Conservation (phyloP, 805 yeast genomes). For the Myxozyma udenii region DNA sequence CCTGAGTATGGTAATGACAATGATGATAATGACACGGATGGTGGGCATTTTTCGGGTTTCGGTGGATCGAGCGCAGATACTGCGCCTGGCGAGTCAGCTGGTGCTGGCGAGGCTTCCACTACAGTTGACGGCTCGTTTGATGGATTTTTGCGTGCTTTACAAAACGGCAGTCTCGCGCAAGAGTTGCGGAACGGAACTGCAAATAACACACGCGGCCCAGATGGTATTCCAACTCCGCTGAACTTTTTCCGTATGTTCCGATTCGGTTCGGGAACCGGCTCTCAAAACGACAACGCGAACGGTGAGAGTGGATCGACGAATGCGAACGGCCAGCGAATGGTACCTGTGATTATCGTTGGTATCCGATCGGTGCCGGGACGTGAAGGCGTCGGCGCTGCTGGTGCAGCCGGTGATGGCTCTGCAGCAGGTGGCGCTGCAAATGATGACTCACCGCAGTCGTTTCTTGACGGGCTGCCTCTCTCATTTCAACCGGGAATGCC, state of each 20-base stretch:
- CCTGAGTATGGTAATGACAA: neutral
- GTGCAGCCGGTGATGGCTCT: slow-evolving; percentile 1
- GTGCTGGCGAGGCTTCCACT: slow-evolving; percentile 18
- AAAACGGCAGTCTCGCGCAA: slow-evolving; percentile 42
- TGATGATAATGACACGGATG: neutral
- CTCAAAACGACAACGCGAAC: slow-evolving; percentile 6
- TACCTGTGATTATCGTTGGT: slow-evolving; percentile 52
- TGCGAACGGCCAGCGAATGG: slow-evolving; percentile 26
- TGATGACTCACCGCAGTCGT: slow-evolving; percentile 5
- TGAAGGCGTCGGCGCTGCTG: slow-evolving; percentile 11
- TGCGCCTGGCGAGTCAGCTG: neutral
- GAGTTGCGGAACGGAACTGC: slow-evolving; percentile 39
- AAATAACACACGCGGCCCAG: neutral
- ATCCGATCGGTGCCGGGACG: slow-evolving; percentile 42
- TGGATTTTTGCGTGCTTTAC: slow-evolving; percentile 45
- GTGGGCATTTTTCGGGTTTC: neutral
- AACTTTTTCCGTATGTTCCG: slow-evolving; percentile 40
- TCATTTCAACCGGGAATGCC: slow-evolving; percentile 1
- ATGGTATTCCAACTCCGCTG: slow-evolving; percentile 25
- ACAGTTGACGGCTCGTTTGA: slow-evolving; percentile 44
- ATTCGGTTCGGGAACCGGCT: slow-evolving; percentile 33
- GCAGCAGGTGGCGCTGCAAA: neutral
- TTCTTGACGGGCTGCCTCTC: slow-evolving; percentile 15
- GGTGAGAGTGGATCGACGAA: slow-evolving; percentile 3
- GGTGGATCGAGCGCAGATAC: neutral